Evolutionary conservation across 148 eudicot genomes (phyloP).

Genomic region (Diospyros lotus): DNA sequence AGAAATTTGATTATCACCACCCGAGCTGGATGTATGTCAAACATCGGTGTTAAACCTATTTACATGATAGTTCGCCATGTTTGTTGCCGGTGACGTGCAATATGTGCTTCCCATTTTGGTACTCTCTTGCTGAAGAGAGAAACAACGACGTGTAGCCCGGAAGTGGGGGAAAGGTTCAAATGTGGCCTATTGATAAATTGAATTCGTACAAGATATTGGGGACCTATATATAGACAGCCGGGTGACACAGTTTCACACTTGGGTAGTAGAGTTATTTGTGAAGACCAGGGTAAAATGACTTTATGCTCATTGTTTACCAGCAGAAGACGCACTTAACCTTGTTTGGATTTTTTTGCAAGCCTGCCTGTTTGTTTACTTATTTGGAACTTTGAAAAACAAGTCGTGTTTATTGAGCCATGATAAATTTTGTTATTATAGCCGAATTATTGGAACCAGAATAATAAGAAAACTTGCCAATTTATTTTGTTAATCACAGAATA

Average conservation of each 20-base stretch:
- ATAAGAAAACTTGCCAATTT: neutral
- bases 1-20: no score
- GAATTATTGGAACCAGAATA: neutral
- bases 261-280: neutral
- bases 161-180: neutral
- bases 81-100: neutral
- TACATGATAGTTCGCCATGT: neutral
- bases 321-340: neutral
- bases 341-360: neutral
- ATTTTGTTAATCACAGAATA: neutral
- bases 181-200: neutral
- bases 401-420: neutral
- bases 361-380: neutral
- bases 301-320: neutral
- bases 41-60: no score
- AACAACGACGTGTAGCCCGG: neutral
- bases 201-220: neutral
- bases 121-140: neutral
- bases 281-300: neutral
- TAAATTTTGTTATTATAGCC: no score
- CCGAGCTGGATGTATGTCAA: no score
- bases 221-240: neutral
- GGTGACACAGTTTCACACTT: neutral
- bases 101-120: neutral
- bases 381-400: neutral